phyloP scores from a whole-genome alignment of 495 filamentous ascomycete species.

The Delitschia confertaspora region DNA sequence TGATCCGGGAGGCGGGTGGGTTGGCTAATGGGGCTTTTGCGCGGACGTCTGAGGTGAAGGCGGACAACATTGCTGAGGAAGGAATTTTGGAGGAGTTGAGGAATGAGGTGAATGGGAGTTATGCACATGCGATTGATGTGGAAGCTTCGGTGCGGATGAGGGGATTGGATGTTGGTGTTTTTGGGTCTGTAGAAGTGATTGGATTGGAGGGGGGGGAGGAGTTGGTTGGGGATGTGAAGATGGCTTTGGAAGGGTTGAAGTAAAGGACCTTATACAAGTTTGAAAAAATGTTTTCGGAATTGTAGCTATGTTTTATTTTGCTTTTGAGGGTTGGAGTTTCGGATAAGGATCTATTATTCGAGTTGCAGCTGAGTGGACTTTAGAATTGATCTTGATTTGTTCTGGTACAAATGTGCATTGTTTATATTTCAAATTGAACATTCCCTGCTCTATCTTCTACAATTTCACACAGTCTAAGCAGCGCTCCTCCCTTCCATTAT shows the following conservation, averaged over 20 bases:
- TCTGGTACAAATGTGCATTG: no score
- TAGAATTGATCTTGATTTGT: no score
- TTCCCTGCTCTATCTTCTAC: no score
- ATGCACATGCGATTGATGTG: slow-evolving; percentile 47
- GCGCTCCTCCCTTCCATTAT: no score
- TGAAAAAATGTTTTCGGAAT: not conserved
- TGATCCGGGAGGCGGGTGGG: not conserved
- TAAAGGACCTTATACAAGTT: no score
- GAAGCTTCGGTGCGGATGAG: slow-evolving; percentile 43
- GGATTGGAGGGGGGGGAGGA: slow-evolving; percentile 28
- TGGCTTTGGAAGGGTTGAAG: slow-evolving; percentile 9
- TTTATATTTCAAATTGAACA: no score
- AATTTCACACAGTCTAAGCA: no score
- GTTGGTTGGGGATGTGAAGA: slow-evolving; percentile 25
- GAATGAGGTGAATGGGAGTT: slow-evolving; percentile 22
- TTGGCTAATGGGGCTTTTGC: slow-evolving; percentile 6
- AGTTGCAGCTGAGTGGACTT: no score
- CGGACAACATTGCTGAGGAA: slow-evolving; percentile 1
- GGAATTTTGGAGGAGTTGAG: slow-evolving; percentile 21
- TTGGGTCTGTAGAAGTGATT: slow-evolving; percentile 38
- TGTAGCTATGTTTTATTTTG: not conserved
- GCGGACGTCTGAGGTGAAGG: slow-evolving; percentile 10
- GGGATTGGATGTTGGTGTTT: slow-evolving; percentile 47
- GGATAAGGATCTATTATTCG: no score
- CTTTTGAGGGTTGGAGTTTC: no score